Evolutionary conservation across 495 filamentous ascomycete genomes (phyloP).

Genomic region (Aspergillus wentii): DNA sequence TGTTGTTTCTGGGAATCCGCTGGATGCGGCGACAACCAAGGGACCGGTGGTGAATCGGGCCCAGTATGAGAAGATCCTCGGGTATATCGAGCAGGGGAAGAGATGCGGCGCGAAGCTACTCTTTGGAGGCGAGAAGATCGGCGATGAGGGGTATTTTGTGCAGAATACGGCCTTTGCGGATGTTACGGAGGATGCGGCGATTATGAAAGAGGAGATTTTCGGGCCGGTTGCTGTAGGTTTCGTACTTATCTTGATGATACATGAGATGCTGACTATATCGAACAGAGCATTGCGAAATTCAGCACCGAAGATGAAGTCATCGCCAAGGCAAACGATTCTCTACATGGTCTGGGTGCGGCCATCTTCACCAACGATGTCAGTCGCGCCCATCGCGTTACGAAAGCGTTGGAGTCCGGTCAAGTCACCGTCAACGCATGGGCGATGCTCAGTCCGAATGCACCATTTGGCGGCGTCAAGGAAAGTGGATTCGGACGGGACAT

Average conservation of each 20-base stretch:
- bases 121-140: constrained; percentile 56
- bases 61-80: constrained; percentile 80
- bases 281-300: constrained; percentile 45
- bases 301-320: constrained; percentile 80
- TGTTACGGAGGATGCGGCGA: constrained; percentile 30
- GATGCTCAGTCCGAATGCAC: constrained; percentile 20
- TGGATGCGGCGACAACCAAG: constrained; percentile 64
- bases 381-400: constrained; percentile 71
- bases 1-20: constrained; percentile 67
- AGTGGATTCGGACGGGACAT: constrained; percentile 51
- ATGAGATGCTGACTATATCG: constrained; percentile 1
- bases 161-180: constrained; percentile 44
- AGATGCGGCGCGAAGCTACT: constrained; percentile 71
- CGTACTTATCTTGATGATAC: too few species aligned
- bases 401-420: constrained; percentile 75
- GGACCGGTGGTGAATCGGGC: constrained; percentile 77
- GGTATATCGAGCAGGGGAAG: constrained; percentile 71
- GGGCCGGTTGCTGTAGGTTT: constrained; percentile 39
- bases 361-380: constrained; percentile 77
- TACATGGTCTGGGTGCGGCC: constrained; percentile 77
- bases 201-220: constrained; percentile 49
- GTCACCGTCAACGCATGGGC: constrained; percentile 19
- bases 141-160: constrained; percentile 42
- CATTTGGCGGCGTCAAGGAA: constrained; percentile 53
- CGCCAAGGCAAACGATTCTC: constrained; percentile 74